Evolutionary conservation across 2,329 filamentous ascomycete genomes (phyloP), one percentile per base, ranked within the genome.

Genomic region (Colletotrichum ledebouriae): DNA sequence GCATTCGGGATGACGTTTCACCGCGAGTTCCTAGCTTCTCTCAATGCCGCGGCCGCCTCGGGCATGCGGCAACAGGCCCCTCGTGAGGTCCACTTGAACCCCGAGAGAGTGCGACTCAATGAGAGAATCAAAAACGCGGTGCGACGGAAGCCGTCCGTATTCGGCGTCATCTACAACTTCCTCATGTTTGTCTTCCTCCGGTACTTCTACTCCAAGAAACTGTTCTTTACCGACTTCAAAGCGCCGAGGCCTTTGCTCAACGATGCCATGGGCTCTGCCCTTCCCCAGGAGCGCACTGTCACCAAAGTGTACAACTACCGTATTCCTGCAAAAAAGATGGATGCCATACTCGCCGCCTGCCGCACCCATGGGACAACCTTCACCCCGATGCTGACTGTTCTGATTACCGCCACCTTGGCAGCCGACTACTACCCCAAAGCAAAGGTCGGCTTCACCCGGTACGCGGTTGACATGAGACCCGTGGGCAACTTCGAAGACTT

Each of bases 401-500:
- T 71, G 55, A n/a, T 70, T 4, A 20, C 62, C 1, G 60, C 60
- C 37, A 70, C 73, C 1, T 52, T 75, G 4, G 70, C 70, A 1
- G 64, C 39, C 11, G 74, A 75, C 15, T 70, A 64, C 15, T 75
- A 73, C 29, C 74, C 73, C 0, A 56, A 73, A 6, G 74, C 74
- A 0, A 73, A 71, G 46, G 61, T 75, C 2, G 67, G 67, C 0
- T 69, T 69, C 6, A 67, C 63, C 5, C 63, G 67, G 1, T 50
- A 85, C 74, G 3, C 59, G 63, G 72, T 85, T 78, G 72, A 85
- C 79, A 74, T 81, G 82, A 10, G 75, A 6, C 56, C 44, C 3
- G 52, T 59, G 1, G 57, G 63, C 0, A 39, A 57, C 42, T 49
- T 69, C 33, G 63, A 67, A 3, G 47, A 59, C 6, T 1, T 44